Percentiles rank a stretch among this genome's conserved stretches.
These are phyloP conservation scores for Pythium volutum DNA, from an alignment of 352 stramenopile genomes.

Conservation along the genomic window DNA sequence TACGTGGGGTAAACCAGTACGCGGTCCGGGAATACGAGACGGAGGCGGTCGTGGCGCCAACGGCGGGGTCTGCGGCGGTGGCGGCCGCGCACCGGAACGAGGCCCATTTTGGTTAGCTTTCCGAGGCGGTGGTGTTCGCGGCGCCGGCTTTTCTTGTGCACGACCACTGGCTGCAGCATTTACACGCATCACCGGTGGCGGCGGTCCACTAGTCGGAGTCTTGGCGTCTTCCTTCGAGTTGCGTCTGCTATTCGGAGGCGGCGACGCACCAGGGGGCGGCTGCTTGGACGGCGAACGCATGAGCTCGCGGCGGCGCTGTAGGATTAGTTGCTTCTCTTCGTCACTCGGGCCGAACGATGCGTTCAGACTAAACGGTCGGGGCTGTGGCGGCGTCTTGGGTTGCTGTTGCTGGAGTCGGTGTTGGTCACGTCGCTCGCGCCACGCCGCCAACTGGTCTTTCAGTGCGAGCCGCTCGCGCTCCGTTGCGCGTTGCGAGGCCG, in stretches of 20 bases:
- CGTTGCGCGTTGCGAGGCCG: background rate
- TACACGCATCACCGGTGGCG: too few relatives aligned
- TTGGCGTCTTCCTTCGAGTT: background rate
- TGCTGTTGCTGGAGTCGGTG: background rate
- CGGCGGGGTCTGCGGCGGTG: constrained; percentile 3
- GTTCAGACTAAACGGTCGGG: constrained; percentile 5
- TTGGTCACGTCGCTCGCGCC: constrained; percentile 3
- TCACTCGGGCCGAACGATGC: constrained; percentile 7
- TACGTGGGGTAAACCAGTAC: background rate
- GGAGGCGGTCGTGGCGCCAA: background rate
- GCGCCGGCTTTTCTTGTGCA: background rate
- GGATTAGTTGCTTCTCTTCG: constrained; percentile 12
- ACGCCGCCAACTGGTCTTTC: constrained; percentile 15
- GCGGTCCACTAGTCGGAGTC: background rate
- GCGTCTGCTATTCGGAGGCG: background rate
- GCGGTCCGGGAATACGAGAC: background rate
- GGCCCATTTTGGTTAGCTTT: background rate
- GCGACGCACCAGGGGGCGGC: background rate
- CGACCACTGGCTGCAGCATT: too few relatives aligned
- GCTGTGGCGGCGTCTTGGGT: constrained; percentile 1
- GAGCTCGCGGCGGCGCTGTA: constrained; percentile 16
- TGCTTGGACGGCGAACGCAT: constrained; percentile 14
- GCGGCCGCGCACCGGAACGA: background rate
- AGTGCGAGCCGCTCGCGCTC: constrained; percentile 6
- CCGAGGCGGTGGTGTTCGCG: background rate